phyloP scores from a whole-genome alignment of 202 grass and related monocot genomes.

The Carex arenaria region DNA sequence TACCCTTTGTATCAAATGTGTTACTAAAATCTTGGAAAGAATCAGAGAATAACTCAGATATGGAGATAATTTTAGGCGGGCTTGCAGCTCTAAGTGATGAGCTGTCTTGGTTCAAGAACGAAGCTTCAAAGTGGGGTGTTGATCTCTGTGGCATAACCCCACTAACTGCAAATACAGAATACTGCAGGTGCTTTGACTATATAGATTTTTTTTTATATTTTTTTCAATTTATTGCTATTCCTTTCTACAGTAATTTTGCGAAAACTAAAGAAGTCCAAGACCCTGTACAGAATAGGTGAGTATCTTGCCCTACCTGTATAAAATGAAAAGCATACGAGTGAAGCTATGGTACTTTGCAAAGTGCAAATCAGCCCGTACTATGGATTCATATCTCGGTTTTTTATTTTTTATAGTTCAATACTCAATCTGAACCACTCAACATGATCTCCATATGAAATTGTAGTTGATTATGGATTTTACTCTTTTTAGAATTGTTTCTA shows the following conservation, averaged over 20 bases:
- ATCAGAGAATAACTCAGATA: slow-evolving; percentile 46
- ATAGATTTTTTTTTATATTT: not conserved
- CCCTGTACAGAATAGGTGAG: not conserved
- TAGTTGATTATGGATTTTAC: too few species aligned
- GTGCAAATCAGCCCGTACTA: too few species aligned
- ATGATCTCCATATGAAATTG: too few species aligned
- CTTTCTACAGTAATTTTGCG: not conserved
- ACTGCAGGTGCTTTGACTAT: slow-evolving; percentile 41
- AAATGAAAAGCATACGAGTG: not conserved
- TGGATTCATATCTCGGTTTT: too few species aligned
- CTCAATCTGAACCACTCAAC: too few species aligned
- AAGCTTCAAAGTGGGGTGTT: slow-evolving; percentile 72
- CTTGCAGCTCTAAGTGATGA: slow-evolving; percentile 63
- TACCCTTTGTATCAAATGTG: slow-evolving; percentile 50
- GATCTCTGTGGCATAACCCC: slow-evolving; percentile 43
- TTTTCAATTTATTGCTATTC: not conserved
- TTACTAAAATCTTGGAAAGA: slow-evolving; percentile 67
- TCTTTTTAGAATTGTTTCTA: too few species aligned
- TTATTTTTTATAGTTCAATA: too few species aligned
- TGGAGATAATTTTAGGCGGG: slow-evolving; percentile 74
- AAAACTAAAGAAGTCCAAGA: not conserved
- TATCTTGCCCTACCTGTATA: not conserved
- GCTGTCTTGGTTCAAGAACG: slow-evolving; percentile 77
- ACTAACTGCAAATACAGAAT: slow-evolving; percentile 52
- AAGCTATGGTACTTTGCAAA: too few species aligned